Evolutionary conservation across 257 asterid species (phyloP).

Genomic region (Perilla frutescens): DNA sequence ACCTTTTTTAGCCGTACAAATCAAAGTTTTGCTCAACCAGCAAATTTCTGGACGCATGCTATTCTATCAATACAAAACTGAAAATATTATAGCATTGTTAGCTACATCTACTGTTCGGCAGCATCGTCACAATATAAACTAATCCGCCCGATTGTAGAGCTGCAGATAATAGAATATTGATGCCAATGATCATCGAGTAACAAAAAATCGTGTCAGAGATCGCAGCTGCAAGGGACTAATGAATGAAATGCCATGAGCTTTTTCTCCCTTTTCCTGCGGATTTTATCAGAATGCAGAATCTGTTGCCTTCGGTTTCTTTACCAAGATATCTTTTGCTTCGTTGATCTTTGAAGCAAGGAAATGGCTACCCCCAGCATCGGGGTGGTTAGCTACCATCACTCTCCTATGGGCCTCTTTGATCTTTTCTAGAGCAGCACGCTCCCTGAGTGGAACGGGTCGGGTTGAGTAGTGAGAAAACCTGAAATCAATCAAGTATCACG

Average conservation of each 20-base stretch:
- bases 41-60: not conserved
- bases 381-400: slow-evolving; percentile 91
- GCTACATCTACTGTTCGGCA: not conserved
- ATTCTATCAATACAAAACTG: not conserved
- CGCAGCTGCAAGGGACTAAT: not conserved
- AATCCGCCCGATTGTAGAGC: not conserved
- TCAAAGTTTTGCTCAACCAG: not conserved
- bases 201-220: not conserved
- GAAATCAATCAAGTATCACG: too few species aligned
- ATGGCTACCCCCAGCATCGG: slow-evolving; percentile 93
- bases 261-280: not conserved
- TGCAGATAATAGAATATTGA: not conserved
- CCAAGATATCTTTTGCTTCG: slow-evolving; percentile 75
- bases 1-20: not conserved
- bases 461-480: too few species aligned
- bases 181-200: not conserved
- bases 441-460: slow-evolving; percentile 43
- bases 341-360: slow-evolving; percentile 86
- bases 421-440: slow-evolving; percentile 52
- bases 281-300: slow-evolving; percentile 57
- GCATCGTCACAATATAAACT: not conserved
- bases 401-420: slow-evolving; percentile 81
- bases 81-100: not conserved
- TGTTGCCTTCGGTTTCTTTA: slow-evolving; percentile 46
- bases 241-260: not conserved